Base-by-base conservation (phyloP, 257 asterid genomes). In the Petrea volubilis region DNA sequence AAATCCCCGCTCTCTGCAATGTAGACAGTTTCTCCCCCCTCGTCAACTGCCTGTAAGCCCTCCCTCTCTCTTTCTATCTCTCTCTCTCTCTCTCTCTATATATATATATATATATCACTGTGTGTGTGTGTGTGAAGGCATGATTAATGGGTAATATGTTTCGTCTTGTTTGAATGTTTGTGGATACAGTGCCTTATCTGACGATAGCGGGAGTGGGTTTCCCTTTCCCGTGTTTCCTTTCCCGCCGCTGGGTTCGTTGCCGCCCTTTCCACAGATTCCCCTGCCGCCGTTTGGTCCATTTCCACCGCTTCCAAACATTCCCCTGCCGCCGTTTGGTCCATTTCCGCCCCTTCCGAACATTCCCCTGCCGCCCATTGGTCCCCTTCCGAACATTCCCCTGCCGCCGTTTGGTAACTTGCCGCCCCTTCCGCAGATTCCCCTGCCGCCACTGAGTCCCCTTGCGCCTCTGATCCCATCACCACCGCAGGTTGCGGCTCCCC, bases 1-100 rank as follows among this genome's bases (percentile, higher is more conserved):
- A 43, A 18, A 77, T 74, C 52, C 60, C 75, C 18, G 21, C 2
- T 27, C 63, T 69, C 38, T 77, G 82, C 80, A 73, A 66, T 34
- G 38, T 73, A 28, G 7, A 9, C 5, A 5, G 50, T 56, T 33
- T 58, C 60, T 5, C 18, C 17, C 67, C 81, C 21, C 71, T 80
- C 33, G 53, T 40, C 24, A 24, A 24, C 18, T 77, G 85, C 72
- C 17, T 73, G 82, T 68, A 73, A 51, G 70, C 4, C 9, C 5
- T 41, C 21, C 28, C 3, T 44, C 20, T 5, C 12, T 13, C 6
- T 6, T 7, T 7, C 11, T 38, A 3, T 28, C 31, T 62, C 14
- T 25, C 38, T 9, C 5, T 44, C 6, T 29, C 1, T 24, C 2
- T 5, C 10, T 6, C 11, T 8, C 43, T n/a, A 38, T 12, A 38